Base-by-base conservation (phyloP, 2,329 filamentous ascomycete species). In the Cladophialophora immunda region DNA sequence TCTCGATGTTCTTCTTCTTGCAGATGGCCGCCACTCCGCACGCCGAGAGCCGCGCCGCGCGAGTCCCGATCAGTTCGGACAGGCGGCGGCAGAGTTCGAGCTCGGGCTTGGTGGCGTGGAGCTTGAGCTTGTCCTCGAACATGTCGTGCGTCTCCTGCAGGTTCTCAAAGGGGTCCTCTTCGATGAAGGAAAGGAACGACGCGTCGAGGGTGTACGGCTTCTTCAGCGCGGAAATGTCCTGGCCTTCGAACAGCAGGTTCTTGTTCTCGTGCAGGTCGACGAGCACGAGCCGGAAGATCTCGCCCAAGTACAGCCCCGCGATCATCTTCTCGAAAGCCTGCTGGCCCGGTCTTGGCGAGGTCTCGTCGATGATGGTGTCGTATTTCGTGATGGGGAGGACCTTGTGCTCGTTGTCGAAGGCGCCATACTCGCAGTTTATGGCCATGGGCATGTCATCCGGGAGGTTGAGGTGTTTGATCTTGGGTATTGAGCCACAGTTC, bases 241-340 rank as follows among this genome's bases (percentile, higher is more conserved):
- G 94, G 67, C 86, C 87, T 73, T 91, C 87, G 78, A 99, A 98
- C 71, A 99, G 89, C 71, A 90, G 84, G 70, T 90, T 86, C 73
- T 88, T 87, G 78, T 89, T 92, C 74, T 97, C 91, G 78, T 97
- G 89, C 55, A 97, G 83, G 75, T 97, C 94, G 19, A 97, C 84
- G 63, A 97, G 82, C 63, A 94, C 89, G 57, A 97, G 86, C 66
- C 94, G 92, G 87, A 97, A 96, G 75, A 98, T 91, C 80, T 98
- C 94, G 71, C 94, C 94, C 1, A 97, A 87, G 78, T 97, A 98
- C 57, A 97, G 85, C 70, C 94, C 94, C 1, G 94, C 93, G 77
- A 97, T 94, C 92, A 97, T 97, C 84, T 98, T 97, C 83, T 98
- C 94, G 73, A 97, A 97, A 1, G 92, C 90, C 81, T 98, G 94